Evolutionary conservation across 306 rosid genomes (phyloP).

Genomic region (Alnus glutinosa): DNA sequence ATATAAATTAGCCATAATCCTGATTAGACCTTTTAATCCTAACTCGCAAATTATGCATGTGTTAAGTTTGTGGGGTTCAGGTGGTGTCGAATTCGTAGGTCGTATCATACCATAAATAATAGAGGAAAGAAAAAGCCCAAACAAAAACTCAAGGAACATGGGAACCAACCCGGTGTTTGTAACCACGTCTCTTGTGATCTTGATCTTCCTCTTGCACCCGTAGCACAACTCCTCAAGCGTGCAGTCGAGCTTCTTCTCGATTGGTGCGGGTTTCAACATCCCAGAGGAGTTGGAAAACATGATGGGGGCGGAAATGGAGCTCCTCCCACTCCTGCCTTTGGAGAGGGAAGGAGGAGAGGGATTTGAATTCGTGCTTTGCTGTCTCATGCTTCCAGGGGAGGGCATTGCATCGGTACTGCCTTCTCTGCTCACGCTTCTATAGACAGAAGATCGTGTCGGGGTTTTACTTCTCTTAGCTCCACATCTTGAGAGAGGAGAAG

Average conservation of each 20-base stretch:
- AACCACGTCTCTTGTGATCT: conserved; percentile 58
- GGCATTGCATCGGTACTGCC: not conserved
- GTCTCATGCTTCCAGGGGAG: conserved; percentile 19
- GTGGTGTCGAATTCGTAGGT: too few relatives aligned
- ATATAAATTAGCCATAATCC: too few relatives aligned
- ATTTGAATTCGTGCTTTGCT: conserved; percentile 14
- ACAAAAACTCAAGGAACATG: not conserved
- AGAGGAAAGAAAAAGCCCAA: not conserved
- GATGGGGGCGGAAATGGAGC: conserved; percentile 42
- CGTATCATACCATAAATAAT: too few relatives aligned
- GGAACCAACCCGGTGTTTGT: conserved; percentile 55
- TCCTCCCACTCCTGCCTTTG: conserved; percentile 26
- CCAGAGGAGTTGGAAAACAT: conserved; percentile 89
- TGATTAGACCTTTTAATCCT: too few relatives aligned
- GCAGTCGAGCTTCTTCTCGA: conserved; percentile 73
- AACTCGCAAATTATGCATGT: too few relatives aligned
- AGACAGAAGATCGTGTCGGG: not conserved
- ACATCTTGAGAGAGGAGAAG: conserved; percentile 29
- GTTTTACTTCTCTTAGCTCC: conserved; percentile 23
- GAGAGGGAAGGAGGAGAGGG: conserved; percentile 20
- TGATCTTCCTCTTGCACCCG: conserved; percentile 76
- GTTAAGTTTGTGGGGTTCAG: too few relatives aligned
- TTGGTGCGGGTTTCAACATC: conserved; percentile 57
- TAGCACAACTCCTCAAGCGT: conserved; percentile 80
- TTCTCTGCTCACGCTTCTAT: conserved; percentile 27